These are phyloP conservation scores for Tylopilus felleus DNA, from an alignment of 768 basidiomycete genomes.

Conservation along the genomic window DNA sequence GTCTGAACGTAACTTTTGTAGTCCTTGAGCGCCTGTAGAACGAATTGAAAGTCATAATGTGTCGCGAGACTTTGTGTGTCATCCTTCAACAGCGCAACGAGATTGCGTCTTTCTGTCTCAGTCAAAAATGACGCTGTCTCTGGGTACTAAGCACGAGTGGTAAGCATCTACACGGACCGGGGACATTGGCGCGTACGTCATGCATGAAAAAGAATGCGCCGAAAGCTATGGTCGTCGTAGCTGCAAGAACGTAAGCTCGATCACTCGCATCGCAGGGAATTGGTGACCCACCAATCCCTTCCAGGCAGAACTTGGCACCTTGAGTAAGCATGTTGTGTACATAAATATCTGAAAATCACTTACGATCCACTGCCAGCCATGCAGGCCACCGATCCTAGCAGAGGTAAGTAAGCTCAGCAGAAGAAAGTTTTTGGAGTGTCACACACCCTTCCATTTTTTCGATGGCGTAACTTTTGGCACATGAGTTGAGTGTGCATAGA, in stretches of 20 bases:
- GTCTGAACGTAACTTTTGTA: constrained; percentile 37
- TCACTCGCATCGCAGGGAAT: background rate
- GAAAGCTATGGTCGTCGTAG: constrained; percentile 23
- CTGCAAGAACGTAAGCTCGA: constrained; percentile 10
- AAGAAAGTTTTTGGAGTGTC: constrained; percentile 11
- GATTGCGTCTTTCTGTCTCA: constrained; percentile 37
- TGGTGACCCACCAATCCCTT: constrained; percentile 21
- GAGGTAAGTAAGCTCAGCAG: background rate
- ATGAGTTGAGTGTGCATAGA: background rate
- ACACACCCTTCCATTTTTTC: constrained; percentile 33
- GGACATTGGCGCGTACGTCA: constrained; percentile 35
- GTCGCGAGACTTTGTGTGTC: constrained; percentile 45
- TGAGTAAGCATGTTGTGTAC: constrained; percentile 5
- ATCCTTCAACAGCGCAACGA: constrained; percentile 38
- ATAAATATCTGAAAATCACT: constrained; percentile 2
- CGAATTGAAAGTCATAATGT: constrained; percentile 43
- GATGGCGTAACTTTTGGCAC: constrained; percentile 30
- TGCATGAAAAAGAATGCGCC: constrained; percentile 49
- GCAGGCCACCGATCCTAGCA: constrained; percentile 25
- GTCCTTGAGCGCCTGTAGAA: constrained; percentile 47
- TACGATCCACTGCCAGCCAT: constrained; percentile 38
- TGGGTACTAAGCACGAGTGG: constrained; percentile 40
- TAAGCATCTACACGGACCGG: constrained; percentile 2
- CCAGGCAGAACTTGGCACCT: constrained; percentile 26
- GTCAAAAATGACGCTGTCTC: constrained; percentile 56